Percentiles rank a stretch among this genome's conserved stretches.
Evolutionary conservation across 2,329 filamentous ascomycete species (phyloP).

Genomic region (Myriosclerotinia scirpicola): DNA sequence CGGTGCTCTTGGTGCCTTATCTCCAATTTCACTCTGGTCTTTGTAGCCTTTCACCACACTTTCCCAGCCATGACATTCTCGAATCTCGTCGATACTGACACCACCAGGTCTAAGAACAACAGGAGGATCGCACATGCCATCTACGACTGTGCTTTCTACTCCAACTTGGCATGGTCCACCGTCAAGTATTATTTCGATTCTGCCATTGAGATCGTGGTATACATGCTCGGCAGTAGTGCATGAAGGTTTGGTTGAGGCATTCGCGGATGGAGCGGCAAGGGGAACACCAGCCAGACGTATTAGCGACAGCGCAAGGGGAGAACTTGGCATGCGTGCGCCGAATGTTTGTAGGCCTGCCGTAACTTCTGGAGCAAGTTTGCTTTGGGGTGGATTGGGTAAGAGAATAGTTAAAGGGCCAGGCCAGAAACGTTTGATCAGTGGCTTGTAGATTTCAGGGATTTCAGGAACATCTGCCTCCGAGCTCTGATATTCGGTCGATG

Average conservation of each 20-base stretch:
- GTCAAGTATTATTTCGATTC: conserved; percentile 84
- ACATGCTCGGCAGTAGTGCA: conserved; percentile 92
- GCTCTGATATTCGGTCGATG: conserved; percentile 28
- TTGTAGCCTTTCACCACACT: conserved; percentile 74
- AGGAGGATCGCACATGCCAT: conserved; percentile 79
- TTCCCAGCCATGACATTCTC: conserved; percentile 77
- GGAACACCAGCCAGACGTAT: conserved; percentile 76
- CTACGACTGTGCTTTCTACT: conserved; percentile 95
- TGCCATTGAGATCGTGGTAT: conserved; percentile 75
- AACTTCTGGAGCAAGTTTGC: conserved; percentile 81
- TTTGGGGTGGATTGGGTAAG: conserved; percentile 69
- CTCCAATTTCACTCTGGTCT: conserved; percentile 67
- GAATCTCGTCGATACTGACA: conserved; percentile 76
- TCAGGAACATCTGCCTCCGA: conserved; percentile 36
- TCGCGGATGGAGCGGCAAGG: conserved; percentile 88
- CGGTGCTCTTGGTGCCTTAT: conserved; percentile 73
- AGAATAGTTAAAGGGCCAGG: conserved; percentile 92
- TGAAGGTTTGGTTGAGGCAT: conserved; percentile 89
- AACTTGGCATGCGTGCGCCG: conserved; percentile 85
- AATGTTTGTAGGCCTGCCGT: conserved; percentile 84
- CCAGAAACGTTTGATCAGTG: conserved; percentile 84
- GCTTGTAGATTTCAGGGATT: conserved; percentile 55
- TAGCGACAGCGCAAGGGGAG: conserved; percentile 81
- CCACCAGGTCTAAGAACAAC: conserved; percentile 84
- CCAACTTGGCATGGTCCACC: conserved; percentile 85